phyloP scores from a whole-genome alignment of 306 rosid genomes.

The Boehmeria nivea region DNA sequence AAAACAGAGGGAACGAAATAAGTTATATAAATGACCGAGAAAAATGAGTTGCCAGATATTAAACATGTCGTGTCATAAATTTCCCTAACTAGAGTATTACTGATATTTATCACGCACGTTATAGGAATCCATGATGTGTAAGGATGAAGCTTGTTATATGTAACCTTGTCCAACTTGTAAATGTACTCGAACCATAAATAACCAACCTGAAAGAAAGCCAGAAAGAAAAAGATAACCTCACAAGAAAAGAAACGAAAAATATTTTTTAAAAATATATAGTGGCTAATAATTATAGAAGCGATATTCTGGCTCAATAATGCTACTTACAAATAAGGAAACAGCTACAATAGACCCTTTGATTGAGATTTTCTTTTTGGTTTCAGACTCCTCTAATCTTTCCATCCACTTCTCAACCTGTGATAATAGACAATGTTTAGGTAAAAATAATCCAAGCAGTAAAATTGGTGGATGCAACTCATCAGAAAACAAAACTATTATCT shows the following conservation, averaged over 20 bases:
- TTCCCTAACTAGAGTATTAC: not conserved
- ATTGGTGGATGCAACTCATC: not conserved
- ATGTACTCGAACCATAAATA: constrained; percentile 89
- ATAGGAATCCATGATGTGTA: constrained; percentile 99
- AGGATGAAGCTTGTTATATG: constrained; percentile 89
- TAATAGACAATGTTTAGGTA: constrained; percentile 11
- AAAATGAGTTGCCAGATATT: not conserved
- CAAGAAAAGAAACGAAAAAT: constrained; percentile 6
- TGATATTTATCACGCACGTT: constrained; percentile 52
- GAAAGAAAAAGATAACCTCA: constrained; percentile 24
- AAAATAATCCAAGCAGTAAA: not conserved
- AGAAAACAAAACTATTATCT: constrained; percentile 22
- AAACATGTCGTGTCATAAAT: constrained; percentile 3
- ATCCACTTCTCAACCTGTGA: constrained; percentile 94
- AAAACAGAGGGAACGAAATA: constrained; percentile 5
- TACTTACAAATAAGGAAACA: constrained; percentile 65
- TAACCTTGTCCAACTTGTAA: constrained; percentile 94
- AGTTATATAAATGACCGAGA: constrained; percentile 2
- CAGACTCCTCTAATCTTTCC: constrained; percentile 96
- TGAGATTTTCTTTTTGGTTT: constrained; percentile 66
- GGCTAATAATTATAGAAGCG: constrained; percentile 4
- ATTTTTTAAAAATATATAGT: not conserved
- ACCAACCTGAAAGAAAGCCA: constrained; percentile 61
- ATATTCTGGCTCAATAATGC: not conserved
- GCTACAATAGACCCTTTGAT: constrained; percentile 77